Base-by-base conservation (phyloP, 2,329 filamentous ascomycete species). In the Pseudonectria buxi region DNA sequence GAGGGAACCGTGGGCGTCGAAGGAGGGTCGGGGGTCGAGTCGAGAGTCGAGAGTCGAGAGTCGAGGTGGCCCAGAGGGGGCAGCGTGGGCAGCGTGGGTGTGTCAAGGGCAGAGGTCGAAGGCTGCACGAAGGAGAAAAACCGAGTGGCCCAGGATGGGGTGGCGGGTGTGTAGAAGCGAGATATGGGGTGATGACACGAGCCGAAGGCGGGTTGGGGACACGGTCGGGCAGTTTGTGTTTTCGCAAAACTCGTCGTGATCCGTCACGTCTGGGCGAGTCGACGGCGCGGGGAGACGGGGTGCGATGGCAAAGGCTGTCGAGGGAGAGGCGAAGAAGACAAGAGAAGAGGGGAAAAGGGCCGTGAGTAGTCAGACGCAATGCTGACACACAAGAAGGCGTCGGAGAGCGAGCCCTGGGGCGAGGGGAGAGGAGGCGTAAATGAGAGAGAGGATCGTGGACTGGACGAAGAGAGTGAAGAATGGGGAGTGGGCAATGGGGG, bases 241-340 rank as follows among this genome's bases (percentile, higher is more conserved):
- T 55, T 53, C 45, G 52, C 46, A 54, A 53, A 53, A 51, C 44
- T 54, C 51, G 55, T 50, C 40, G 47, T 53, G 44, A 47, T 50
- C 49, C 46, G 47, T 51, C 47, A 49, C 38, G 45, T 49, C 38
- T 46, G 45, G 45, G 45, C 41, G 33, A 47, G 41, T 50, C 37
- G 46, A 46, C 52, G 44, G 55, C 48, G 44, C 36, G 40, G 38
- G 35, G 39, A 43, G 35, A 39, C 45, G 34, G 35, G 35, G 37
- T 40, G 40, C 40, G 32, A 32, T 14, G 32, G 24, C 22, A 13
- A 14, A 35, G 15, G 28, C 26, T n/a, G 26, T 43, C 39, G 37
- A 36, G 32, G 31, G 27, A 28, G 39, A 32, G 30, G 24, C 30
- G 27, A 24, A 24, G 39, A 36, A 30, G 32, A 30, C 34, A 33